A percentile compares a stretch with the other conserved stretches of the same genome.
These are phyloP conservation scores for Protomyces arabidopsidicola DNA, from an alignment of 1,139 yeast species.

Conservation along the genomic window DNA sequence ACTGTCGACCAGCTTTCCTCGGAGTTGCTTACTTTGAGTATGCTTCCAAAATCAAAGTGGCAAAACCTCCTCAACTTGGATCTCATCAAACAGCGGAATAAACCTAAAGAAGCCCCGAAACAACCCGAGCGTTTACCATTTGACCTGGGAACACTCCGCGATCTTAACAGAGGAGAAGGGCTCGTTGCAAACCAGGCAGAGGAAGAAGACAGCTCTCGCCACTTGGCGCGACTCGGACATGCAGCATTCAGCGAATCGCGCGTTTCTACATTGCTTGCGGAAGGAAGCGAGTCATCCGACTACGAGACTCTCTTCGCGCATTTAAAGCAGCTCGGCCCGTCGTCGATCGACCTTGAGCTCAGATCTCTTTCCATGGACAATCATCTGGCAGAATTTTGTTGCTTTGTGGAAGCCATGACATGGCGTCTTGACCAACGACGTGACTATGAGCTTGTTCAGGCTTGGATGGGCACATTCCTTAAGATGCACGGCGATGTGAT, in stretches of 20 bases:
- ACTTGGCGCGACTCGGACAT: not conserved
- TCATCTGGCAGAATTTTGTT: constrained; percentile 59
- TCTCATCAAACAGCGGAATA: constrained; percentile 73
- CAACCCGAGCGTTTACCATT: constrained; percentile 80
- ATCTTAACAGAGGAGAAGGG: constrained; percentile 28
- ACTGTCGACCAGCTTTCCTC: constrained; percentile 64
- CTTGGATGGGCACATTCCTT: constrained; percentile 69
- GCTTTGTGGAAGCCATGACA: constrained; percentile 62
- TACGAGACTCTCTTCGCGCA: constrained; percentile 49
- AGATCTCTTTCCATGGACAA: constrained; percentile 65
- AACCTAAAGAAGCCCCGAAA: constrained; percentile 84
- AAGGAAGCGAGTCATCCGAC: constrained; percentile 45
- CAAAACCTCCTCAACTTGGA: constrained; percentile 76
- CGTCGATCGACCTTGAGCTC: constrained; percentile 78
- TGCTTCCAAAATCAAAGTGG: constrained; percentile 73
- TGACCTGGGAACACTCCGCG: constrained; percentile 47
- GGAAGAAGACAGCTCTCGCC: not conserved
- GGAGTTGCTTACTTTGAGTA: constrained; percentile 64
- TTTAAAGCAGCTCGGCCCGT: constrained; percentile 65
- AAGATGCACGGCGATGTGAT: constrained; percentile 80
- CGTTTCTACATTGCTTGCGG: constrained; percentile 64
- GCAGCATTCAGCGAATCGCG: constrained; percentile 43
- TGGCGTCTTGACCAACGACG: constrained; percentile 54
- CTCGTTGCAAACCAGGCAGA: constrained; percentile 2
- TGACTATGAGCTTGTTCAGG: constrained; percentile 69